phyloP scores from a whole-genome alignment of 2,329 filamentous ascomycete genomes.

The Chaetomium sp. region DNA sequence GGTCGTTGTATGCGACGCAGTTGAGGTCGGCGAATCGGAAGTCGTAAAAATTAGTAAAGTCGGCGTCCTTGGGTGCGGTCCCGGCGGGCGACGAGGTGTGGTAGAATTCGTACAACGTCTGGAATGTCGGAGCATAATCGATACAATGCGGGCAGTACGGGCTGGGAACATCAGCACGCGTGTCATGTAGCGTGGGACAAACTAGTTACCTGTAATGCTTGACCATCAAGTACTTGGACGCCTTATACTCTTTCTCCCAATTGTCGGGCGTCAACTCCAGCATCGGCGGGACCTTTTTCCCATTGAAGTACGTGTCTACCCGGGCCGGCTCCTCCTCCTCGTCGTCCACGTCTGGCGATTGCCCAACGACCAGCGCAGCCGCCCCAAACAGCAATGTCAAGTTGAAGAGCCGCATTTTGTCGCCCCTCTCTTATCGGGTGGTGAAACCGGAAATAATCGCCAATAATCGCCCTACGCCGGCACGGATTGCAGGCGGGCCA shows the following conservation, averaged over 20 bases:
- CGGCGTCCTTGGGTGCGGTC: slow-evolving; percentile 55
- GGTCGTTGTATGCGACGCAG: slow-evolving; percentile 79
- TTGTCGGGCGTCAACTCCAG: slow-evolving; percentile 60
- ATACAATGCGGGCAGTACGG: slow-evolving; percentile 73
- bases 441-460: neutral
- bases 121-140: slow-evolving; percentile 78
- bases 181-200: slow-evolving; percentile 19
- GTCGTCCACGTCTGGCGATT: slow-evolving; percentile 38
- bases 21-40: slow-evolving; percentile 87
- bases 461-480: slow-evolving; percentile 8
- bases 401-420: slow-evolving; percentile 27
- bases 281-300: slow-evolving; percentile 65
- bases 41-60: slow-evolving; percentile 81
- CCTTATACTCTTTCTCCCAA: slow-evolving; percentile 59
- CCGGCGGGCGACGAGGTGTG: slow-evolving; percentile 75
- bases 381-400: slow-evolving; percentile 53
- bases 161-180: slow-evolving; percentile 44
- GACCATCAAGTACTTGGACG: slow-evolving; percentile 56
- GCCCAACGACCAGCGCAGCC: slow-evolving; percentile 44
- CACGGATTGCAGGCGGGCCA: slow-evolving; percentile 8
- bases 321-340: slow-evolving; percentile 42
- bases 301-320: slow-evolving; percentile 65
- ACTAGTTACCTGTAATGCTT: slow-evolving; percentile 67
- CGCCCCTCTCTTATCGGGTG: neutral
- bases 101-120: slow-evolving; percentile 95